Conservation (phyloP, 345 rosid species). For the Arabidopsis arenosa region DNA sequence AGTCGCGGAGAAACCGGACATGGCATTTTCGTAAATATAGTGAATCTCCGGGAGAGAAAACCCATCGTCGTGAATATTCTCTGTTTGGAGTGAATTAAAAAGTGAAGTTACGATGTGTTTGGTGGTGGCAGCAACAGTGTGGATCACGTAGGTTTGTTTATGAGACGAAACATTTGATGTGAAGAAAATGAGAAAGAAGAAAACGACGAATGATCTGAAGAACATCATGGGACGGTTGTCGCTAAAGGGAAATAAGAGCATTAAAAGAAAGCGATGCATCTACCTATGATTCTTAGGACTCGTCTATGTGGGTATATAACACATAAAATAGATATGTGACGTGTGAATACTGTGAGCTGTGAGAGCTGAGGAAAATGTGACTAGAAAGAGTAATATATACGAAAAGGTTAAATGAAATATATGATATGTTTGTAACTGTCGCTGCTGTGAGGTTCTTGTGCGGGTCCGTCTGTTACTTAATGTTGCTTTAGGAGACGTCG, state of each 20-base stretch:
- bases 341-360: constrained; percentile 44
- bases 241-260: constrained; percentile 27
- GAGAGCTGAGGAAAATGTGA: constrained; percentile 48
- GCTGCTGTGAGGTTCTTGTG: constrained; percentile 32
- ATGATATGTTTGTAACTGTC: constrained; percentile 45
- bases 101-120: constrained; percentile 43
- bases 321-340: constrained; percentile 29
- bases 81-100: constrained; percentile 40
- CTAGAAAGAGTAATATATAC: constrained; percentile 1
- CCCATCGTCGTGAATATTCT: constrained; percentile 38
- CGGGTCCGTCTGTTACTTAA: constrained; percentile 22
- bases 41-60: constrained; percentile 52
- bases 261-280: constrained; percentile 30
- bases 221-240: constrained; percentile 42
- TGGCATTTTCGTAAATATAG: constrained; percentile 58
- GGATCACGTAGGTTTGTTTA: constrained; percentile 65
- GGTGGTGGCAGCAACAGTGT: constrained; percentile 57
- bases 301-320: constrained; percentile 22
- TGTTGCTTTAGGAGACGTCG: constrained; percentile 33
- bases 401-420: constrained; percentile 2
- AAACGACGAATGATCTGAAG: constrained; percentile 35
- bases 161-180: constrained; percentile 45
- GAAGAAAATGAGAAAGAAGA: constrained; percentile 31
- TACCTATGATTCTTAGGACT: constrained; percentile 25
- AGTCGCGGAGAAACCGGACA: constrained; percentile 72